Conservation (phyloP, 257 asterid species). For the Anisodus tanguticus region DNA sequence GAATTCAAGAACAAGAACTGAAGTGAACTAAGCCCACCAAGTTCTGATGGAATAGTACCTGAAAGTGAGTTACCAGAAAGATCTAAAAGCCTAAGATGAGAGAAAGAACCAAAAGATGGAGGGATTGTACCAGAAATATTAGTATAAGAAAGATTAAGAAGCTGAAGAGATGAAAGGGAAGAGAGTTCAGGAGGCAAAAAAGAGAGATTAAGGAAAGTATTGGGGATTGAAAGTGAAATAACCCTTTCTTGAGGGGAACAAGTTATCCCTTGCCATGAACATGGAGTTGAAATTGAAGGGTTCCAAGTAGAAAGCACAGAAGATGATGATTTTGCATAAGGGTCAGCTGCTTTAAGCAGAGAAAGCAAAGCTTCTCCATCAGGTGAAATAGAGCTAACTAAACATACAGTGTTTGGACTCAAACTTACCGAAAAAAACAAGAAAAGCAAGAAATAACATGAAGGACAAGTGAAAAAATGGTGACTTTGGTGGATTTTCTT, state of each 20-base stretch:
- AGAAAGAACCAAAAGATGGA: conserved; percentile 57
- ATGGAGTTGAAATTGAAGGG: conserved; percentile 71
- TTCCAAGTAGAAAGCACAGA: conserved; percentile 76
- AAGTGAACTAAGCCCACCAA: conserved; percentile 61
- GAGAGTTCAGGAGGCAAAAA: conserved; percentile 69
- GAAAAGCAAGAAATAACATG: conserved; percentile 36
- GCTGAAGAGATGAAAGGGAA: conserved; percentile 76
- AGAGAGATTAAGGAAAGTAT: conserved; percentile 82
- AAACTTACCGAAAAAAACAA: conserved; percentile 36
- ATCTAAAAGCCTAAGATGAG: conserved; percentile 71
- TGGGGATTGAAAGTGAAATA: conserved; percentile 78
- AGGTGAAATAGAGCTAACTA: conserved; percentile 57
- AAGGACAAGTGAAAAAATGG: conserved; percentile 22
- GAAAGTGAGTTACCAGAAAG: conserved; percentile 72
- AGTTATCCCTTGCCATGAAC: conserved; percentile 92
- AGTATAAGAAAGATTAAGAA: conserved; percentile 83
- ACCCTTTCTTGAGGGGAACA: conserved; percentile 91
- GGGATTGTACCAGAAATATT: conserved; percentile 86
- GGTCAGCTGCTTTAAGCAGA: conserved; percentile 62
- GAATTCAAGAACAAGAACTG: conserved; percentile 83
- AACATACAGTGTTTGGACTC: background rate
- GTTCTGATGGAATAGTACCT: conserved; percentile 67
- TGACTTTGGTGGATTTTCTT: background rate
- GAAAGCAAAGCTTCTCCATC: conserved; percentile 90
- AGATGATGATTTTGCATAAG: conserved; percentile 60